Evolutionary conservation across 225 moss, liverwort and hornwort genomes (phyloP), one percentile per base, ranked within the genome.

Genomic region (Sphagnum contortum): DNA sequence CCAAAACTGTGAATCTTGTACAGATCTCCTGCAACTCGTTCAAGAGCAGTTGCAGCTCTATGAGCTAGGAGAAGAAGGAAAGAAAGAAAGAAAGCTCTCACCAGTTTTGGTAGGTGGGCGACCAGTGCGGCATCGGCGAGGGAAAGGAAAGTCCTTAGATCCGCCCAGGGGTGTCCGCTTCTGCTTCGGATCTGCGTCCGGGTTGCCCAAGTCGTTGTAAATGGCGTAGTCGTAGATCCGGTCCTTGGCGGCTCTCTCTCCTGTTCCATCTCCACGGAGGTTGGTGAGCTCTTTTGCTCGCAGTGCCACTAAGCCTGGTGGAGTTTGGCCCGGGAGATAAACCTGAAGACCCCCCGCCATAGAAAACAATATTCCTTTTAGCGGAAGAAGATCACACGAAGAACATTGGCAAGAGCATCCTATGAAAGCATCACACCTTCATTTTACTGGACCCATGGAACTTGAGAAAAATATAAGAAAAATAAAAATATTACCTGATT

Each of bases 151-250:
- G 50, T 80, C 81, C 65, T 49, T 2, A 55, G 10, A 75, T 29
- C 82, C 88, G 0, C 91, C 91, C 4, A 91, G 70, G 46, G 73
- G 71, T 11, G 88, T 88, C 4, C 91, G 69, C 61, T 64, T 48
- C 49, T 50, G 0, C 8, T 9, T 0, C 3, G 55, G 0, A 1
- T 11, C 45, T 11, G 2, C 3, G 14, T 88, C 88, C 3, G 88
- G 80, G 64, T 80, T 53, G 5, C 88, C 88, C 66, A 91, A 71
- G 60, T 91, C 91, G 61, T 91, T 91, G 78, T 88, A 91, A 1
- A 70, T 65, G 60, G 61, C 88, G 64, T 91, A 91, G 65, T 91
- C 91, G 57, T 84, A 91, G 64, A 91, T 80, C 55, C 91, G 84
- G 56, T 91, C 91, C 46, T 69, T 45, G 9, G 45, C 71, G 66